Evolutionary conservation across 305 asterid species (phyloP).

Genomic region (Plantago rigida): DNA sequence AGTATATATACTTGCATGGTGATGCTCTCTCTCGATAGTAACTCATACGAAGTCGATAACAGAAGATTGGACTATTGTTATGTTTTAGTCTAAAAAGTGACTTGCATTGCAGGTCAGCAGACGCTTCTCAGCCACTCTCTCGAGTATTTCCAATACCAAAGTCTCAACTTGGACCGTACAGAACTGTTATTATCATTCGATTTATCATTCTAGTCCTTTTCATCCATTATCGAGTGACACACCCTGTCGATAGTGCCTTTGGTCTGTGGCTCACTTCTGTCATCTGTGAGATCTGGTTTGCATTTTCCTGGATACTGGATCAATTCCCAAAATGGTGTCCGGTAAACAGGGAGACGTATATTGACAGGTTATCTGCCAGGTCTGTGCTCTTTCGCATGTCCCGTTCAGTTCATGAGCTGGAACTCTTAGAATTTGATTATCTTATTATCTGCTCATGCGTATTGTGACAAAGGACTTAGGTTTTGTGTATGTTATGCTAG

Average conservation of each 20-base stretch:
- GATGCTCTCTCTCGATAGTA: not conserved
- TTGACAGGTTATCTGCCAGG: conserved; percentile 81
- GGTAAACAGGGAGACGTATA: conserved; percentile 60
- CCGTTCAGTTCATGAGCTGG: not conserved
- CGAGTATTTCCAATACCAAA: conserved; percentile 57
- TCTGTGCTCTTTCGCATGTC: conserved; percentile 14
- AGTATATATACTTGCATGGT: conserved; percentile 23
- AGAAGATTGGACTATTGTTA: too few relatives aligned
- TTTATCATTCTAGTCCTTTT: conserved; percentile 62
- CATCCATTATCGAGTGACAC: conserved; percentile 87
- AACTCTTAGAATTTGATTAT: not conserved
- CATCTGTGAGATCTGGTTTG: conserved; percentile 96
- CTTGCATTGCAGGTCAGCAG: conserved; percentile 46
- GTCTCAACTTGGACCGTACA: conserved; percentile 62
- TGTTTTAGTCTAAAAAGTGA: too few relatives aligned
- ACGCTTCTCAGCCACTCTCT: conserved; percentile 74
- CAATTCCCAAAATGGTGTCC: conserved; percentile 99
- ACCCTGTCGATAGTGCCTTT: conserved; percentile 87
- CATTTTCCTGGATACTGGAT: conserved; percentile 90
- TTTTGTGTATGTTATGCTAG: conserved; percentile 26
- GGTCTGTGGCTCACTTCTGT: conserved; percentile 91
- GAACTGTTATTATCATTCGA: conserved; percentile 68
- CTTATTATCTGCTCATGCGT: too few relatives aligned
- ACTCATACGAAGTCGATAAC: too few relatives aligned
- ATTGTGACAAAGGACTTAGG: too few relatives aligned